Evolutionary conservation across 1,139 yeast genomes (phyloP).

Genomic region (Candida mesenterica): DNA sequence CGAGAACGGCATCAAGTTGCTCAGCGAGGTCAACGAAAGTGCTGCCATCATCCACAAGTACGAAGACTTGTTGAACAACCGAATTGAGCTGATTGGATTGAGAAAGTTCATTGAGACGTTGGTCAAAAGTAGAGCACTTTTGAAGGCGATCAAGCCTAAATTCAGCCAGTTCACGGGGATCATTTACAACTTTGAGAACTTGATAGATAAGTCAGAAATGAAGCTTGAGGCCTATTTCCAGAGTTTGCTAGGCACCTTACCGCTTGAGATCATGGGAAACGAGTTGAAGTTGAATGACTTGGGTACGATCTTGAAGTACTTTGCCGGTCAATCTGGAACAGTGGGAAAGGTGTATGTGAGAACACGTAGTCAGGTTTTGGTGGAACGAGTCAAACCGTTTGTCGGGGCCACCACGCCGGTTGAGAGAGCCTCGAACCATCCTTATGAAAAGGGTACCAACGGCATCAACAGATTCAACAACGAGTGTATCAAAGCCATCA

Average conservation of each 20-base stretch:
- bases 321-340: slow-evolving; percentile 22
- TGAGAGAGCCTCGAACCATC: slow-evolving; percentile 35
- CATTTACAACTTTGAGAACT: slow-evolving; percentile 43
- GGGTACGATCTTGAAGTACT: slow-evolving; percentile 43
- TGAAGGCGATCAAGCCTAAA: slow-evolving; percentile 35
- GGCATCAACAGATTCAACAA: slow-evolving; percentile 57
- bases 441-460: slow-evolving; percentile 62
- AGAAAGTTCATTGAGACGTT: slow-evolving; percentile 39
- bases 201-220: slow-evolving; percentile 47
- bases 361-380: slow-evolving; percentile 45
- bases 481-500: slow-evolving; percentile 49
- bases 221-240: slow-evolving; percentile 37
- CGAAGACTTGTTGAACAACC: slow-evolving; percentile 42
- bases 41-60: slow-evolving; percentile 59
- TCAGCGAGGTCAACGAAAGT: slow-evolving; percentile 62
- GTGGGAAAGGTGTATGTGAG: slow-evolving; percentile 46
- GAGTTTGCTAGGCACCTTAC: slow-evolving; percentile 15
- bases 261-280: slow-evolving; percentile 12
- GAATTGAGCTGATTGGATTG: slow-evolving; percentile 41
- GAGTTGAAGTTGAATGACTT: slow-evolving; percentile 22
- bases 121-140: slow-evolving; percentile 30
- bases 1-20: slow-evolving; percentile 57
- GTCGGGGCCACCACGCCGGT: slow-evolving; percentile 38
- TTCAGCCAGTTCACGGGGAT: slow-evolving; percentile 52
- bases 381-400: slow-evolving; percentile 38